A percentile compares a stretch with the other conserved stretches of the same genome.
These are phyloP conservation scores for Quercus ilex DNA, from an alignment of 306 rosid genomes.

Conservation along the genomic window DNA sequence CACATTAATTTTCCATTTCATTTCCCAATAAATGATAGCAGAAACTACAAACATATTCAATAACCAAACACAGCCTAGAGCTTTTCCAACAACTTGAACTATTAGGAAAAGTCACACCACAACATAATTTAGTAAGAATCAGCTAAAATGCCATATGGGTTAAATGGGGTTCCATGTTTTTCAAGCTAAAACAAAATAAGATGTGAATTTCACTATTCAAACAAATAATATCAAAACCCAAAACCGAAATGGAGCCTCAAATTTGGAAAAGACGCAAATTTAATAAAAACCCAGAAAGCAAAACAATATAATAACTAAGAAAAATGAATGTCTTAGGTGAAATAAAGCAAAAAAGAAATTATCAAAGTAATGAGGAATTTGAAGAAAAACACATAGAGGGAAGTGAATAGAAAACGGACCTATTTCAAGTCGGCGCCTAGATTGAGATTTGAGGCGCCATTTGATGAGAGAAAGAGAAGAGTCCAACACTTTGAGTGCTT, in stretches of 20 bases:
- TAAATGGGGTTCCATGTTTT: not conserved
- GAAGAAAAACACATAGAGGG: not conserved
- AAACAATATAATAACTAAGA: not conserved
- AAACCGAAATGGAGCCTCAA: not conserved
- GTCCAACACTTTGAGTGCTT: conserved; percentile 42
- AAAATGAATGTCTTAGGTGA: too few relatives aligned
- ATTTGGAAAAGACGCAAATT: not conserved
- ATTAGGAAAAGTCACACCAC: too few relatives aligned
- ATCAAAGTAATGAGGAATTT: not conserved
- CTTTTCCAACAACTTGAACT: too few relatives aligned
- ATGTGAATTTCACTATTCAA: not conserved
- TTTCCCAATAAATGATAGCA: not conserved
- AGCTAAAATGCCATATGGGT: not conserved
- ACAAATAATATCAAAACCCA: not conserved
- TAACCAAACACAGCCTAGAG: not conserved
- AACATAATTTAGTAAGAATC: not conserved
- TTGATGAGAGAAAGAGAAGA: conserved; percentile 52
- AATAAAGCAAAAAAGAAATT: not conserved
- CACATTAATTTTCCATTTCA: not conserved
- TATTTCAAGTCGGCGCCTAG: conserved; percentile 63
- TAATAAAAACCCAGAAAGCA: not conserved
- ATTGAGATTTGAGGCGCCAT: conserved; percentile 78
- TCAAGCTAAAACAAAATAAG: not conserved
- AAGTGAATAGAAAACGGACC: conserved; percentile 31
- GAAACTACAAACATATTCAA: not conserved